phyloP scores from a whole-genome alignment of 73 alveolate species.

The Stentor roeselii region DNA sequence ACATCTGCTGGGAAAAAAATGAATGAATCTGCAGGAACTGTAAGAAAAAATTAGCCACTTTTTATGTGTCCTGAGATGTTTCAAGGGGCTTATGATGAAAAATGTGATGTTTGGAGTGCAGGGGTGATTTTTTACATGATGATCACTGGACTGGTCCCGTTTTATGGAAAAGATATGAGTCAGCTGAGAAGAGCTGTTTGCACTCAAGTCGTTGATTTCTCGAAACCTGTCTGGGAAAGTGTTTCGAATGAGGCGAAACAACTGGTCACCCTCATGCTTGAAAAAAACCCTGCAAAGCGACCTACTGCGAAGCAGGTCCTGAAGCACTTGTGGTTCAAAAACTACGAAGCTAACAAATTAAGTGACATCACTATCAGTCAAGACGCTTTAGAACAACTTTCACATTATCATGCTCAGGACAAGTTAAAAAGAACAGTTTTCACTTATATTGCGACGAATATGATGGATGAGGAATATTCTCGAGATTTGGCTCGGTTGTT shows the following conservation, averaged over 20 bases:
- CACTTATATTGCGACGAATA: conserved; percentile 46
- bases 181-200: neutral
- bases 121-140: conserved; percentile 28
- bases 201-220: neutral
- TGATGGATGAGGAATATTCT: conserved; percentile 24
- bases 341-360: conserved; percentile 20
- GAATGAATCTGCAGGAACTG: conserved; percentile 42
- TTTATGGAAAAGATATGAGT: neutral
- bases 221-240: neutral
- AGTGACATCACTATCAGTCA: conserved; percentile 23
- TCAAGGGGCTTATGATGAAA: conserved; percentile 20
- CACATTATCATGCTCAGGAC: neutral
- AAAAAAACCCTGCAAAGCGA: conserved; percentile 46
- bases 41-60: conserved; percentile 27
- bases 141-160: conserved; percentile 10
- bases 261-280: conserved; percentile 29
- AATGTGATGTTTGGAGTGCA: conserved; percentile 27
- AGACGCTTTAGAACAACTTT: conserved; percentile 29
- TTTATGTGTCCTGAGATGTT: conserved; percentile 23
- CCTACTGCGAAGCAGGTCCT: conserved; percentile 49
- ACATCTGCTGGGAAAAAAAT: conserved; percentile 22
- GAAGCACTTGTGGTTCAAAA: conserved; percentile 48
- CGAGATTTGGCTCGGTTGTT: neutral
- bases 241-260: conserved; percentile 20
- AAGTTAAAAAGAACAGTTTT: conserved; percentile 47